Evolutionary conservation across 208 protist genomes (phyloP).

Genomic region (Crithidia bombi): DNA sequence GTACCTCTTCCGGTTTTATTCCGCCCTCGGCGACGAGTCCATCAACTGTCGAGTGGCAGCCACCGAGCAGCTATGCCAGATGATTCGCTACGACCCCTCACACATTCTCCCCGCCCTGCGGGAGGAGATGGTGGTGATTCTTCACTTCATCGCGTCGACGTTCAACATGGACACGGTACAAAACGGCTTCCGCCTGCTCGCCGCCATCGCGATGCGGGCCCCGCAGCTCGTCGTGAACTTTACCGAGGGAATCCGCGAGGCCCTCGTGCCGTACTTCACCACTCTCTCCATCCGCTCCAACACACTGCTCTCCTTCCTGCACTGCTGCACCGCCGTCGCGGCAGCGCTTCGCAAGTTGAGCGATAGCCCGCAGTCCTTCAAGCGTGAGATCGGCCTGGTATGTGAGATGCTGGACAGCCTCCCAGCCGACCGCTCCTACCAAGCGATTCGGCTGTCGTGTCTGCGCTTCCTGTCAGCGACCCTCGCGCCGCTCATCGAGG

Average conservation of each 20-base stretch:
- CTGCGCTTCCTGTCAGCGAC: slow-evolving; percentile 77
- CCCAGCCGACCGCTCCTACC: slow-evolving; percentile 57
- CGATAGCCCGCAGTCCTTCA: slow-evolving; percentile 44
- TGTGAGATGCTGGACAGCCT: slow-evolving; percentile 69
- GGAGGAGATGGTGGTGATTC: slow-evolving; percentile 70
- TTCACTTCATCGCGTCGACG: slow-evolving; percentile 57
- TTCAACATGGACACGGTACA: slow-evolving; percentile 63
- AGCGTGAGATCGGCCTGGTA: slow-evolving; percentile 58
- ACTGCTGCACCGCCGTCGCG: slow-evolving; percentile 75
- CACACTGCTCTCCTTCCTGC: slow-evolving; percentile 69
- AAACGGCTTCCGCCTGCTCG: slow-evolving; percentile 72
- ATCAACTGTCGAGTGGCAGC: slow-evolving; percentile 81
- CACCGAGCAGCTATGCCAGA: slow-evolving; percentile 76
- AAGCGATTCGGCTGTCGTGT: slow-evolving; percentile 63
- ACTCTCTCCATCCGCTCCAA: slow-evolving; percentile 42
- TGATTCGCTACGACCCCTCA: slow-evolving; percentile 84
- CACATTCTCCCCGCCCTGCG: slow-evolving; percentile 84
- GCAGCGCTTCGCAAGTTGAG: slow-evolving; percentile 68
- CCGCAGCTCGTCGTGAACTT: slow-evolving; percentile 87
- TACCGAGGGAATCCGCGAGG: slow-evolving; percentile 65
- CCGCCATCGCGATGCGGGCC: slow-evolving; percentile 64
- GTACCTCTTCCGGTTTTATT: slow-evolving; percentile 77
- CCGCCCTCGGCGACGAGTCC: slow-evolving; percentile 82
- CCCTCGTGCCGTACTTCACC: slow-evolving; percentile 59
- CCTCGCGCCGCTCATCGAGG: slow-evolving; percentile 65